Evolutionary conservation across 352 stramenopile species (phyloP).

Genomic region (Peronosclerospora sorghi): DNA sequence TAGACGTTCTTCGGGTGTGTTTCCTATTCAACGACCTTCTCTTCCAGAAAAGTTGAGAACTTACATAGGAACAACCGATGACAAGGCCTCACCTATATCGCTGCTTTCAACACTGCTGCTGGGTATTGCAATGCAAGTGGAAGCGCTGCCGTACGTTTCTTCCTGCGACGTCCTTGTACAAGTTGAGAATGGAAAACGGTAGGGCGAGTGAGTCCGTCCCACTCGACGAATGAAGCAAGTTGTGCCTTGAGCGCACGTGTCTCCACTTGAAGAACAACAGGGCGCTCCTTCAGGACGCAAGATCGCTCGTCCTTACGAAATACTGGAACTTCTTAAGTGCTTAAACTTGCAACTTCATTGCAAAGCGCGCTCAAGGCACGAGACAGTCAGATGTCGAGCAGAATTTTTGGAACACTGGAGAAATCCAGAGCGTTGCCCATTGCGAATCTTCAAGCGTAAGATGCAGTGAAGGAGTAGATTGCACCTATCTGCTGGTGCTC

Average conservation of each 20-base stretch:
- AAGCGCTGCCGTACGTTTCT: slow-evolving; percentile 45
- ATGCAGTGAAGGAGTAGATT: slow-evolving; percentile 19
- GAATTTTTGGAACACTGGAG: slow-evolving; percentile 17
- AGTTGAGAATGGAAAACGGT: slow-evolving; percentile 32
- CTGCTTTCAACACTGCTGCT: slow-evolving; percentile 6
- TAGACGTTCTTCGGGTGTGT: slow-evolving; percentile 20
- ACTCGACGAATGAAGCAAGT: slow-evolving; percentile 42
- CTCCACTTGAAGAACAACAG: slow-evolving; percentile 42
- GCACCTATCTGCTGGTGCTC: slow-evolving; percentile 16
- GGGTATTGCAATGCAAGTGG: slow-evolving; percentile 23
- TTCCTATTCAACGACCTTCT: slow-evolving; percentile 25
- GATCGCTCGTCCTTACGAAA: slow-evolving; percentile 49
- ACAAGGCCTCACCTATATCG: slow-evolving; percentile 9
- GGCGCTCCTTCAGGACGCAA: slow-evolving; percentile 46
- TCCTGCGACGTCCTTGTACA: slow-evolving; percentile 43
- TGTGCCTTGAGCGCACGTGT: slow-evolving; percentile 31
- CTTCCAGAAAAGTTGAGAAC: slow-evolving; percentile 28
- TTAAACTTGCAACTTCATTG: slow-evolving; percentile 14
- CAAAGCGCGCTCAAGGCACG: slow-evolving; percentile 1
- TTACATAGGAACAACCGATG: slow-evolving; percentile 35
- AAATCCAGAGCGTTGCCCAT: slow-evolving; percentile 13
- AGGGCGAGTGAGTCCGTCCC: slow-evolving; percentile 28
- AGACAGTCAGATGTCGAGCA: slow-evolving; percentile 11
- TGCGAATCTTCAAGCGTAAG: slow-evolving; percentile 25
- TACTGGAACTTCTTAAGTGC: slow-evolving; percentile 17